phyloP scores from a whole-genome alignment of 192 early-diverging fungal genomes.

The Backusella morwellensis region DNA sequence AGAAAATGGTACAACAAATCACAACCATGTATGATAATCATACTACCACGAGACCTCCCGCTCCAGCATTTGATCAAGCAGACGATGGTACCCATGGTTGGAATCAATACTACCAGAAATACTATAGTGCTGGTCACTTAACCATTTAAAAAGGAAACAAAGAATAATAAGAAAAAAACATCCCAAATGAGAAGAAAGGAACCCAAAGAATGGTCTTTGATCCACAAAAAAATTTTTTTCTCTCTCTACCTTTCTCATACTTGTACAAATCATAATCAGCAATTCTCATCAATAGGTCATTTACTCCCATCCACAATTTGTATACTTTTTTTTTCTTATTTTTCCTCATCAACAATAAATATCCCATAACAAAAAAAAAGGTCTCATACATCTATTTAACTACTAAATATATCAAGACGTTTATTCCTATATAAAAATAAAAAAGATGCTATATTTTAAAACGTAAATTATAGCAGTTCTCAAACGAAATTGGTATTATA shows the following conservation, averaged over 20 bases:
- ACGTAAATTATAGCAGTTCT: no score
- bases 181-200: background rate
- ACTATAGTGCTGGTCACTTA: constrained; percentile 30
- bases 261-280: background rate
- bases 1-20: constrained; percentile 24
- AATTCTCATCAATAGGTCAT: background rate
- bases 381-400: no score
- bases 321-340: background rate
- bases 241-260: background rate
- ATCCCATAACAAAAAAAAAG: background rate
- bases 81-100: constrained; percentile 28
- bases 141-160: constrained; percentile 8
- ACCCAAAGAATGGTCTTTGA: background rate
- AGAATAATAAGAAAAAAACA: background rate
- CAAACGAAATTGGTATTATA: no score
- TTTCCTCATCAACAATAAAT: background rate
- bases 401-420: no score
- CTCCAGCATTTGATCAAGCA: constrained; percentile 12
- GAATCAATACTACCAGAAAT: constrained; percentile 41
- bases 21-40: constrained; percentile 5
- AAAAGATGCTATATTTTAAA: no score
- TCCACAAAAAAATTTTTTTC: background rate
- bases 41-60: constrained; percentile 23
- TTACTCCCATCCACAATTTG: background rate
- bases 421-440: no score